These are phyloP conservation scores for Neoascochyta sp. DNA, from an alignment of 2,329 filamentous ascomycete species.

Conservation along the genomic window DNA sequence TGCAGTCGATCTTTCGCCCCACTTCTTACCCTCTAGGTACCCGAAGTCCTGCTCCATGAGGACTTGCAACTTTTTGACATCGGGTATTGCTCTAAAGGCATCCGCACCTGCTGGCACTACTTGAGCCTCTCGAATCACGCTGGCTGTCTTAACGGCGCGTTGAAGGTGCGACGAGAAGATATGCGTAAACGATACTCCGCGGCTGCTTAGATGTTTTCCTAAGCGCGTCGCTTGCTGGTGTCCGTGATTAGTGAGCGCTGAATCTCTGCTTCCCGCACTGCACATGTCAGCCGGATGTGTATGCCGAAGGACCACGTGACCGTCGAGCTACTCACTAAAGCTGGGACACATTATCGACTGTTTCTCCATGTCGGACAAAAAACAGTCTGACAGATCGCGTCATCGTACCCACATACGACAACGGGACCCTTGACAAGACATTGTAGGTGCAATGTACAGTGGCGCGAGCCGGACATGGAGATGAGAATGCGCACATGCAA, in stretches of 20 bases:
- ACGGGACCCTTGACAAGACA: too few relatives aligned
- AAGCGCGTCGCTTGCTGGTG: constrained; percentile 72
- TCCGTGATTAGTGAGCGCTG: constrained; percentile 75
- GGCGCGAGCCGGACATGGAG: too few relatives aligned
- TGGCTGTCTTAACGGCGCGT: constrained; percentile 68
- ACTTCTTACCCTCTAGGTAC: constrained; percentile 63
- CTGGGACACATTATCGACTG: constrained; percentile 80
- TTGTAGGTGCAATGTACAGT: too few relatives aligned
- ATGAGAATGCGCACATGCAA: too few relatives aligned
- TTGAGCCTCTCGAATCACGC: constrained; percentile 60
- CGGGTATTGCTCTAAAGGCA: constrained; percentile 10
- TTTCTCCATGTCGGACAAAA: constrained; percentile 83
- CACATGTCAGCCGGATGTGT: constrained; percentile 25
- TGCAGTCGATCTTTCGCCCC: constrained; percentile 41
- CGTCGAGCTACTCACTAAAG: constrained; percentile 58
- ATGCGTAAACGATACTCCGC: constrained; percentile 62
- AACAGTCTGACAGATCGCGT: constrained; percentile 58
- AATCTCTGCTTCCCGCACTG: constrained; percentile 78
- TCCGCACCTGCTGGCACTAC: constrained; percentile 1
- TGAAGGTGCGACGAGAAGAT: constrained; percentile 76
- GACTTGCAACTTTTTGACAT: constrained; percentile 22
- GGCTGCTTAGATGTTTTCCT: constrained; percentile 62
- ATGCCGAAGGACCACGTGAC: too few relatives aligned
- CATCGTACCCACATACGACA: constrained; percentile 26
- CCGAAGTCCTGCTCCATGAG: constrained; percentile 75